Evolutionary conservation across 305 asterid species (phyloP), one percentile per base, ranked within the genome.

Genomic region (Fraxinus latifolia): DNA sequence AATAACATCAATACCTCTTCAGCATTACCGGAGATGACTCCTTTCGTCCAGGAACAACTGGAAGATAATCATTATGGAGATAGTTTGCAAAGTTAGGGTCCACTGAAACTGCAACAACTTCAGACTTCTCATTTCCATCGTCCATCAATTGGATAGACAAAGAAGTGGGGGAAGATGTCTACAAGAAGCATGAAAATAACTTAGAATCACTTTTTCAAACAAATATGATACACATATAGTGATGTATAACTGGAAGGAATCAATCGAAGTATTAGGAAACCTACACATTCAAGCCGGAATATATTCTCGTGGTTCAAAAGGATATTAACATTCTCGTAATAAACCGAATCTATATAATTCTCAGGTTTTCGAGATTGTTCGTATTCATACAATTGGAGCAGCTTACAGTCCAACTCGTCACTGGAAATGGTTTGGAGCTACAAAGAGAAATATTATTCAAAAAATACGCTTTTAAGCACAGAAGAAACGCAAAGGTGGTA

Each of bases 121-220:
- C 99, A 80, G 98, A 88, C 90, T 92, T 96, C 86, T 95, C 99
- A 86, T 87, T 92, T 85, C 92, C 94, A 80, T 93, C 96, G 78
- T 93, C 98, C 97, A 93, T 92, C 91, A 97, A 85, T 89, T 92
- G 99, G 86, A 97, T 89, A 77, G 97, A 89, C 86, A 97, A 85
- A 80, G 82, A 87, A 79, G 94, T 87, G 5, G 97, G 96, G 70
- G 77, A 79, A 37, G 93, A 90, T 60, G 92, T 87, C 98, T 95
- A 82, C 90, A 91, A 85, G 44, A 75, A 83, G 84, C 83, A 85
- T 77, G 79, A 62, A 82, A 79, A 82, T 78, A 88, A 74, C 76
- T 87, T 39, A 90, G 85, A 82, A 84, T 81, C 72, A 77, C 68
- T 75, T 79, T 74, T 70, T 70, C 75, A 27, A 23, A 25, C 81